These are phyloP conservation scores for Pulchroboletus neoregius DNA, from an alignment of 1,284 basidiomycete genomes.

Conservation along the genomic window DNA sequence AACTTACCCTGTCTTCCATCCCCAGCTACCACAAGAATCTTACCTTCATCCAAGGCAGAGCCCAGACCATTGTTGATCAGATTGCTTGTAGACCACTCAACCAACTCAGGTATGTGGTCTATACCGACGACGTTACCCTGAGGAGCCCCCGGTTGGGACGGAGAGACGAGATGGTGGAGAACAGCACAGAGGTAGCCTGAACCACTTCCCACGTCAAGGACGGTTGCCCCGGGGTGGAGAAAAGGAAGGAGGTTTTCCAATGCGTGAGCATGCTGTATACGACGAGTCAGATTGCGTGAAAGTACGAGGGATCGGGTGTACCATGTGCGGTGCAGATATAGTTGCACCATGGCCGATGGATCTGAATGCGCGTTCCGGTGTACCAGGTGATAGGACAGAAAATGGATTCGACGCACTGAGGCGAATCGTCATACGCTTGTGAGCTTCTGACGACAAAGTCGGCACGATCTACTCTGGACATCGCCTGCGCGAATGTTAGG, in stretches of 20 bases:
- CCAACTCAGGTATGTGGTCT: constrained; percentile 83
- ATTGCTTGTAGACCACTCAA: constrained; percentile 68
- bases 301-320: constrained; percentile 25
- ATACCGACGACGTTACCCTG: constrained; percentile 80
- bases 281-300: neutral
- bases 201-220: constrained; percentile 81
- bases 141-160: constrained; percentile 29
- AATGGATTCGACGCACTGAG: constrained; percentile 47
- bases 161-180: constrained; percentile 66
- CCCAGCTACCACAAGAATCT: constrained; percentile 65
- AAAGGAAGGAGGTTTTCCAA: constrained; percentile 68
- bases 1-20: constrained; percentile 76
- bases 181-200: constrained; percentile 78
- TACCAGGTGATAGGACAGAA: neutral
- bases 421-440: constrained; percentile 75
- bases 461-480: constrained; percentile 68
- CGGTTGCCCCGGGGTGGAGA: constrained; percentile 63
- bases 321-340: constrained; percentile 91
- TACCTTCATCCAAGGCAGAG: constrained; percentile 45
- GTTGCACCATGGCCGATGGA: constrained; percentile 78
- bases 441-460: constrained; percentile 58
- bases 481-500: constrained; percentile 47
- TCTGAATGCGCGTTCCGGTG: constrained; percentile 36
- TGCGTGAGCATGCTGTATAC: constrained; percentile 76
- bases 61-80: constrained; percentile 66